These are phyloP conservation scores for Crithidia thermophila DNA, from an alignment of 208 protist species.

Conservation along the genomic window DNA sequence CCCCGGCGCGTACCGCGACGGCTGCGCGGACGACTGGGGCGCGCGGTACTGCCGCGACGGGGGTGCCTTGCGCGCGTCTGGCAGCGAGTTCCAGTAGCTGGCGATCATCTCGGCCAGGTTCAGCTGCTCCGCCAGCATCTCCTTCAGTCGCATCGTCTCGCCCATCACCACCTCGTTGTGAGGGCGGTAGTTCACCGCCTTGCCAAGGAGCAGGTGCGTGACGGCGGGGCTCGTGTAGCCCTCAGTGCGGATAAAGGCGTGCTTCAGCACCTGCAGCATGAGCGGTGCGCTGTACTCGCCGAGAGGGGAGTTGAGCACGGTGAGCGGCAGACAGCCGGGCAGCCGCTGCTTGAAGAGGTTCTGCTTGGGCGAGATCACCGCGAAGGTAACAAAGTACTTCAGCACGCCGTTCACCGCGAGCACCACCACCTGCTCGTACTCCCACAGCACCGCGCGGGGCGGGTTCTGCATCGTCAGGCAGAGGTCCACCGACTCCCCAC, in stretches of 20 bases:
- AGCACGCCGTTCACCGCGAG: slow-evolving; percentile 66
- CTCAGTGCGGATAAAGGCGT: slow-evolving; percentile 74
- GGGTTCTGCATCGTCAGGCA: slow-evolving; percentile 46
- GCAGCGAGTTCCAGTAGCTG: slow-evolving; percentile 63
- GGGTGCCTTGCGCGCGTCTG: slow-evolving; percentile 38
- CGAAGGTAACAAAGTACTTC: slow-evolving; percentile 74
- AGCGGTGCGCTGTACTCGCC: slow-evolving; percentile 75
- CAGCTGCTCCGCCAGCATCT: slow-evolving; percentile 61
- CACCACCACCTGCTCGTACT: slow-evolving; percentile 77
- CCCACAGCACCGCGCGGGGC: slow-evolving; percentile 48
- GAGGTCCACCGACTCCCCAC: slow-evolving; percentile 68
- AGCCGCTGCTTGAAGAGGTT: slow-evolving; percentile 59
- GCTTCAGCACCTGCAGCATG: slow-evolving; percentile 84
- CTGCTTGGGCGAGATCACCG: slow-evolving; percentile 67
- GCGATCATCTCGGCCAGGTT: slow-evolving; percentile 53
- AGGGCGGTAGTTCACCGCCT: slow-evolving; percentile 52
- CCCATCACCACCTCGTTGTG: slow-evolving; percentile 75
- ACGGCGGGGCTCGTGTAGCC: slow-evolving; percentile 61
- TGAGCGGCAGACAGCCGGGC: slow-evolving; percentile 67
- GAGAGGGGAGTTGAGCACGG: slow-evolving; percentile 68
- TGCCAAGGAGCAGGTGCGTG: slow-evolving; percentile 57
- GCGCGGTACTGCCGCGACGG: slow-evolving; percentile 39
- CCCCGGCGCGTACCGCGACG: slow-evolving; percentile 70
- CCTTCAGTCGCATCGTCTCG: slow-evolving; percentile 59
- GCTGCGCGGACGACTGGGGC: slow-evolving; percentile 62